Evolutionary conservation across 148 eudicot genomes (phyloP).

Genomic region (Polygonum maritimum): DNA sequence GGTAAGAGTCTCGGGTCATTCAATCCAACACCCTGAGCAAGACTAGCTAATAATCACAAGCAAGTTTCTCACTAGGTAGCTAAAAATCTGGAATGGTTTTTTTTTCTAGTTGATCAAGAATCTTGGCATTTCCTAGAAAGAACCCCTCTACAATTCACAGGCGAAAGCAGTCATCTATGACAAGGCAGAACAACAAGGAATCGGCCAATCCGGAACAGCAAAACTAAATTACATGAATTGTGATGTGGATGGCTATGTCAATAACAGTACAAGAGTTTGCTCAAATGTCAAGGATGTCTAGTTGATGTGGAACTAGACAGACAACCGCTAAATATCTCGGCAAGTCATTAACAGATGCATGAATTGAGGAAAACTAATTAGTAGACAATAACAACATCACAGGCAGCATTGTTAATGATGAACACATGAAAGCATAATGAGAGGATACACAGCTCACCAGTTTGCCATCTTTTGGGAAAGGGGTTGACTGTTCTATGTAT

Average conservation of each 20-base stretch:
- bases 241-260: background rate
- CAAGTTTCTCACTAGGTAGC: background rate
- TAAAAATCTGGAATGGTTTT: too few species aligned
- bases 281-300: background rate
- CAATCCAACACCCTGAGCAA: background rate
- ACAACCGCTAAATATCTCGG: background rate
- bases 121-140: background rate
- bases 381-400: background rate
- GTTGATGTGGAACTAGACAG: background rate
- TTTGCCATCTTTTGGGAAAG: constrained; percentile 87
- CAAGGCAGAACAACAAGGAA: background rate
- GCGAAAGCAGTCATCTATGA: background rate
- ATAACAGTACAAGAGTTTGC: background rate
- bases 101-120: too few species aligned
- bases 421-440: background rate
- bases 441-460: constrained; percentile 38
- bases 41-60: too few species aligned
- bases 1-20: background rate
- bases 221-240: background rate
- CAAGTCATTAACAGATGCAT: background rate
- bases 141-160: background rate
- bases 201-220: too few species aligned
- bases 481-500: constrained; percentile 81
- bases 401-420: background rate
- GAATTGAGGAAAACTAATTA: background rate